Evolutionary conservation across 2,329 filamentous ascomycete genomes (phyloP), one percentile per base, ranked within the genome.

Genomic region (Celoporthe dispersa): DNA sequence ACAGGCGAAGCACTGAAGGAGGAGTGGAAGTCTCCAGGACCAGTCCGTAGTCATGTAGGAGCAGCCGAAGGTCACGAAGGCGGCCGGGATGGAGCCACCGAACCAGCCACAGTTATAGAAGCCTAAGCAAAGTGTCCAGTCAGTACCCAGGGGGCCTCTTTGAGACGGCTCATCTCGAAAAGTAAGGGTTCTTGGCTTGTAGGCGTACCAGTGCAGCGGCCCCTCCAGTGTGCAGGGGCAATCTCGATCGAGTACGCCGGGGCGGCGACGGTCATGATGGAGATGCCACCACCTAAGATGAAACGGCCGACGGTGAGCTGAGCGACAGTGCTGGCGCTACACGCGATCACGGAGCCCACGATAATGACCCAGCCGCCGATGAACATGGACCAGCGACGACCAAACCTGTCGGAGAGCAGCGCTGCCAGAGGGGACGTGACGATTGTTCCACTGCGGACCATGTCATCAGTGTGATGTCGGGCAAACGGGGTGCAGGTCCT

Each of bases 101-200:
- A 85, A 86, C 83, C 83, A 86, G 67, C 84, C 84, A 68, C 83
- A 85, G 78, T 87, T 87, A 75, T 86, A 86, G 77, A 87, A 80
- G 39, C 80, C 80, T 25, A 28, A 11, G 37, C 12, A 31, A 33
- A 6, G 57, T 37, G 41, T 57, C 19, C 33, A 53, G 11, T 8
- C 14, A 16, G 53, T 57, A 2, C 4, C 31, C 37, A 39, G 16
- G 8, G 8, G 14, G 25, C 16, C 12, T 9, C 9, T 8, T 25
- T 8, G 14, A 7, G 6, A 1, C 33, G 4, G 28, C 39, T 41
- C 39, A 37, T 48, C n/a, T 31, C 6, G 28, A 72, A 41, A 74
- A 14, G 65, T 33, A 19, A 8, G 25, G 59, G 19, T 33, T 16
- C 55, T 35, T n/a, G 59, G 33, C 59, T 28, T 14, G 60, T 62